Conservation (phyloP, 2,329 filamentous ascomycete species). For the Helminthosporium solani region DNA sequence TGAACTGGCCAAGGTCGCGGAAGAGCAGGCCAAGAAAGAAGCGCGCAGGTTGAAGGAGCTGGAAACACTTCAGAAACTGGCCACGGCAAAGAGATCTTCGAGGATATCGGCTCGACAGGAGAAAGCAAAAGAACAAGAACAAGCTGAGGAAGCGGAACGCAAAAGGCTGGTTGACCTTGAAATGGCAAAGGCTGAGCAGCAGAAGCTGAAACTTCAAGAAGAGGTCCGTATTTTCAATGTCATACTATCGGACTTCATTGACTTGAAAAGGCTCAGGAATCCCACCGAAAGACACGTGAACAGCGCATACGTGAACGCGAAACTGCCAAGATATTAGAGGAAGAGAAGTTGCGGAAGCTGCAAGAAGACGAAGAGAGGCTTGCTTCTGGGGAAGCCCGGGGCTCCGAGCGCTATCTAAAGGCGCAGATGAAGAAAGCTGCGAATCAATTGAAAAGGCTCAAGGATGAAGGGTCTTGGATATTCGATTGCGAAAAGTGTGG, state of each 20-base stretch:
- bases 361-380: slow-evolving; percentile 70
- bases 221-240: slow-evolving; percentile 38
- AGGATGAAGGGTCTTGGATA: slow-evolving; percentile 76
- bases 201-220: slow-evolving; percentile 64
- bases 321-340: slow-evolving; percentile 75
- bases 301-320: slow-evolving; percentile 84
- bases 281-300: slow-evolving; percentile 79
- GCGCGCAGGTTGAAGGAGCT: slow-evolving; percentile 78
- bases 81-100: slow-evolving; percentile 91
- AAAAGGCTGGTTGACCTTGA: slow-evolving; percentile 65
- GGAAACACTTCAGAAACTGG: slow-evolving; percentile 78
- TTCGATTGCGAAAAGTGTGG: slow-evolving; percentile 92
- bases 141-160: slow-evolving; percentile 68
- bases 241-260: slow-evolving; percentile 18
- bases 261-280: slow-evolving; percentile 65
- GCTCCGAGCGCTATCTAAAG: slow-evolving; percentile 79
- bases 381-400: slow-evolving; percentile 49
- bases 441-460: slow-evolving; percentile 71
- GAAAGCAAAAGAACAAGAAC: slow-evolving; percentile 71
- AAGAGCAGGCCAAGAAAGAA: slow-evolving; percentile 68
- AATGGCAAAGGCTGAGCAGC: slow-evolving; percentile 61
- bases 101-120: slow-evolving; percentile 81
- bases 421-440: slow-evolving; percentile 78
- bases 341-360: slow-evolving; percentile 77
- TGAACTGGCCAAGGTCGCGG: slow-evolving; percentile 74